phyloP scores from a whole-genome alignment of 176 grass and related monocot genomes.

The Triticum urartu region DNA sequence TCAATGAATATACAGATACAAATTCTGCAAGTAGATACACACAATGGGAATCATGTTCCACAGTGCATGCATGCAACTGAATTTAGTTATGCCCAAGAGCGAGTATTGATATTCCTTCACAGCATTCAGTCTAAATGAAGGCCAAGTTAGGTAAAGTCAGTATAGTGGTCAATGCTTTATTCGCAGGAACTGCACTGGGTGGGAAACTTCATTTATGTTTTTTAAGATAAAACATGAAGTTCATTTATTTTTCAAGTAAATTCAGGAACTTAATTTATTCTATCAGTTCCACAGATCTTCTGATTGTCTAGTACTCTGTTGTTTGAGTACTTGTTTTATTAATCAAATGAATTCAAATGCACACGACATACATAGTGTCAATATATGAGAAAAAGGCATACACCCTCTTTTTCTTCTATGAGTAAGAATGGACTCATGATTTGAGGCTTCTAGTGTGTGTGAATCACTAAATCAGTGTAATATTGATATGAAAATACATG shows the following conservation, averaged over 20 bases:
- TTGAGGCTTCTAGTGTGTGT: background rate
- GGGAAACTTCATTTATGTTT: background rate
- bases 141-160: background rate
- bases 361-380: background rate
- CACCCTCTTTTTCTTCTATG: background rate
- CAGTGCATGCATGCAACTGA: background rate
- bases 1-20: background rate
- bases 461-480: background rate
- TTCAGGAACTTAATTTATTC: background rate
- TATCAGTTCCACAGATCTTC: background rate
- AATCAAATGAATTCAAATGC: background rate
- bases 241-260: background rate
- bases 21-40: background rate
- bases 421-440: background rate
- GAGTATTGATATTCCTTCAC: background rate
- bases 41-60: background rate
- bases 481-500: background rate
- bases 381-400: conserved; percentile 5
- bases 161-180: background rate
- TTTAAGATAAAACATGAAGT: background rate
- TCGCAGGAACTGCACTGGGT: background rate
- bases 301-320: background rate
- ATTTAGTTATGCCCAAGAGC: background rate
- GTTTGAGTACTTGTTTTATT: background rate
- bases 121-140: conserved; percentile 1